Base-by-base conservation (phyloP, 108 stramenopile species). In the Parietichytrium sp. region DNA sequence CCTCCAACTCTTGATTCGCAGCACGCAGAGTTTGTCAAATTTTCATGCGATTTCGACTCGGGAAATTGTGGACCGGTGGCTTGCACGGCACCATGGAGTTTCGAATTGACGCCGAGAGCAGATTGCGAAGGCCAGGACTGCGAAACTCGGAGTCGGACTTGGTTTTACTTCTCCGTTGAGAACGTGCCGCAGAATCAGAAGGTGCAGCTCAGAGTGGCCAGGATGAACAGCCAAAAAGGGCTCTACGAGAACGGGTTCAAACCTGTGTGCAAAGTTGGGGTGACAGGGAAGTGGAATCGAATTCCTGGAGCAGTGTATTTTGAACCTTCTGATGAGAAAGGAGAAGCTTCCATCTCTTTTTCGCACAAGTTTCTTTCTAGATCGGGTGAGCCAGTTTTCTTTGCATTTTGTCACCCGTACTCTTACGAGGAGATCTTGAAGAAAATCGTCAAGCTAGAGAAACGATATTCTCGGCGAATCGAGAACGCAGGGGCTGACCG, bases 351-450 rank as follows among this genome's bases (percentile, higher is more conserved):
- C 7, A 36, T 54, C 6, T 36, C 10, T 15, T 33, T 54, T 42
- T 53, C 49, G 15, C 52, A 54, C 54, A 15, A 25, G 2, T 54
- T 54, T n/a, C 36, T 33, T 42, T 54, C 27, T 29, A 36, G 49
- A 16, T 48, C 54, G 20, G 26, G 36, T 3, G 36, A 55, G 27
- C 49, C 48, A 49, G 51, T 51, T 29, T 83, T 78, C 53, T 79
- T 83, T 33, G 88, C 88, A 20, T 88, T 88, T 33, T 88, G 88
- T 79, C 86, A 81, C 53, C 88, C 88, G 12, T 79, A 87, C 80
- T 55, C 55, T 31, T 88, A 84, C 47, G 80, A 29, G 3, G 88
- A 85, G n/a, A 82, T 83, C 80, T 33, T 82, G 36, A 26, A 25
- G 4, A 55, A 83, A 26, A 49, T 85, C 3, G 36, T 54, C 27